Evolutionary conservation across 2,329 filamentous ascomycete genomes (phyloP).

Genomic region (Mariannaea elegans): DNA sequence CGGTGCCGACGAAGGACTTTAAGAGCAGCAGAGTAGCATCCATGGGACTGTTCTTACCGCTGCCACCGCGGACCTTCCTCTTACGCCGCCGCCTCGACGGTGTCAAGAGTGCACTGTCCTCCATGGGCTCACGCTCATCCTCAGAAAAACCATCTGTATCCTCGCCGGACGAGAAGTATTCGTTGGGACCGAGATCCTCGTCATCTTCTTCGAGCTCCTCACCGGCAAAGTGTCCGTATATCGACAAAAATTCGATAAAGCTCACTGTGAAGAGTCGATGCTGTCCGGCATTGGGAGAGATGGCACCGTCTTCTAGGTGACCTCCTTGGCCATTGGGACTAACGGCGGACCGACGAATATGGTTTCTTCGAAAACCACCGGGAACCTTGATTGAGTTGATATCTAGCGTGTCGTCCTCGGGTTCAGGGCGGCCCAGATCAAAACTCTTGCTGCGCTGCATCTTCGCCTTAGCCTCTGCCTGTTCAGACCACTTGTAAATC

Average conservation of each 20-base stretch:
- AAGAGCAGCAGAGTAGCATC: constrained; percentile 86
- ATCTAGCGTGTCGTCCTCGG: constrained; percentile 82
- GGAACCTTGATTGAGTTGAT: constrained; percentile 93
- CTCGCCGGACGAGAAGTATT: constrained; percentile 87
- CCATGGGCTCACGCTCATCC: constrained; percentile 81
- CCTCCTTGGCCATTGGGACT: constrained; percentile 59
- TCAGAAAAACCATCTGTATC: constrained; percentile 72
- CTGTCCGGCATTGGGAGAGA: constrained; percentile 45
- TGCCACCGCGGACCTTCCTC: constrained; percentile 77
- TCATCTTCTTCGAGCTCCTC: constrained; percentile 98
- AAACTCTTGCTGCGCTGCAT: constrained; percentile 89
- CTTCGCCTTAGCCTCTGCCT: constrained; percentile 76
- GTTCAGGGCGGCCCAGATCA: constrained; percentile 77
- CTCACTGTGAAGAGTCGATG: constrained; percentile 82
- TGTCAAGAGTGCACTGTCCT: constrained; percentile 85
- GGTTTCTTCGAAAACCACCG: constrained; percentile 92
- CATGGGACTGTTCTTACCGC: constrained; percentile 79
- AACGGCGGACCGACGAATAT: constrained; percentile 77
- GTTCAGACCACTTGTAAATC: constrained; percentile 96
- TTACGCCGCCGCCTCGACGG: constrained; percentile 77
- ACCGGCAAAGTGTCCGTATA: constrained; percentile 97
- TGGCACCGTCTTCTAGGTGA: constrained; percentile 45
- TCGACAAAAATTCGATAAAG: constrained; percentile 93
- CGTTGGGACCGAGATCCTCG: constrained; percentile 84
- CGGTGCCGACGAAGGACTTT: constrained; percentile 98